Evolutionary conservation across 106 monocot genomes (phyloP).

Genomic region (Apostasia ramifera): DNA sequence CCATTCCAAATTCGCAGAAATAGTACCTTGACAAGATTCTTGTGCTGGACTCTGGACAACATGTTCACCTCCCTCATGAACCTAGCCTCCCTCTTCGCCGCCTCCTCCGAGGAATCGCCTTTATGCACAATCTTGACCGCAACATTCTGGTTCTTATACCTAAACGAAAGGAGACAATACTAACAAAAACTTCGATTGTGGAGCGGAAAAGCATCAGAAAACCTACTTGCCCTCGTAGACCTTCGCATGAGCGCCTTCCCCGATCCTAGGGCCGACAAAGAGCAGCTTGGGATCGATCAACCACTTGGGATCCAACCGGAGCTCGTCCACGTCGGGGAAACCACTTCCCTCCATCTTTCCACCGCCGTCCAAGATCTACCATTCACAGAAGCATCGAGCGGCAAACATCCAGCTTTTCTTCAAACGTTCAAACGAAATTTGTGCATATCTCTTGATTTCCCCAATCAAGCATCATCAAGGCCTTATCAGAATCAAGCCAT

Average conservation of each 20-base stretch:
- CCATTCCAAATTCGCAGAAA: background rate
- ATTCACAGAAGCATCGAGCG: conserved; percentile 12
- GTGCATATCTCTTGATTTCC: background rate
- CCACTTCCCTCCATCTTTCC: conserved; percentile 53
- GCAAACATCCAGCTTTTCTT: background rate
- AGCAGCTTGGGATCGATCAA: conserved; percentile 83
- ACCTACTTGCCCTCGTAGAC: conserved; percentile 96
- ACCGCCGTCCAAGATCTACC: conserved; percentile 18
- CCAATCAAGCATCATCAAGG: background rate
- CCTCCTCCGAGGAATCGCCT: conserved; percentile 74
- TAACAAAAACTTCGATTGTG: background rate
- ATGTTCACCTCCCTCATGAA: conserved; percentile 88
- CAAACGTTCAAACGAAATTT: background rate
- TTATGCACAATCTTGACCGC: conserved; percentile 89
- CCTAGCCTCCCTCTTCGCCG: conserved; percentile 65
- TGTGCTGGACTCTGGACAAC: conserved; percentile 86
- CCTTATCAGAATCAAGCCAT: background rate
- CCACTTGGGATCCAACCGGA: conserved; percentile 71
- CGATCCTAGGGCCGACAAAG: conserved; percentile 84
- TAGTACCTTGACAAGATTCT: conserved; percentile 90
- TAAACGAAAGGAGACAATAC: conserved; percentile 11
- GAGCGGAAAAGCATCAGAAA: background rate
- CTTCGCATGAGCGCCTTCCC: conserved; percentile 91
- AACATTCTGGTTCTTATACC: conserved; percentile 95
- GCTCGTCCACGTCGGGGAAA: conserved; percentile 38